These are phyloP conservation scores for Exophiala calicioides DNA, from an alignment of 2,329 filamentous ascomycete genomes.

Conservation along the genomic window DNA sequence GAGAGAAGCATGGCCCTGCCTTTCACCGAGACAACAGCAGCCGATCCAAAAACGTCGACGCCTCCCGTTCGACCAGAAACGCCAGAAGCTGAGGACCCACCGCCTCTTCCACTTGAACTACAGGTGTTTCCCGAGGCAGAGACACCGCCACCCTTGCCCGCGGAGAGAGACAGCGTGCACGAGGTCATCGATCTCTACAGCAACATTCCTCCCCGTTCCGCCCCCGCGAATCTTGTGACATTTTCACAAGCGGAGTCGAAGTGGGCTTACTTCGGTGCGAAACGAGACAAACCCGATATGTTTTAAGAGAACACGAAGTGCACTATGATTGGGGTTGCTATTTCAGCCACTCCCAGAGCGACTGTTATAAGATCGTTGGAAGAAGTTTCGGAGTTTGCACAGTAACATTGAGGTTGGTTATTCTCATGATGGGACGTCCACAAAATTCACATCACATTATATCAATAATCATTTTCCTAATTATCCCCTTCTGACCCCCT, in stretches of 20 bases:
- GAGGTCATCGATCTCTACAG: conserved; percentile 23
- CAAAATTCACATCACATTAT: too few species aligned
- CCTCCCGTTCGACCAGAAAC: not conserved
- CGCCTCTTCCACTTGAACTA: conserved; percentile 6
- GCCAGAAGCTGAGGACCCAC: conserved; percentile 9
- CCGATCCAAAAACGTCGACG: not conserved
- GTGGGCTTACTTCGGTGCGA: conserved; percentile 19
- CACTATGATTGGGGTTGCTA: too few species aligned
- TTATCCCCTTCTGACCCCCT: not conserved
- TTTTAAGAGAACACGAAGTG: not conserved
- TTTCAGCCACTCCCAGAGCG: too few species aligned
- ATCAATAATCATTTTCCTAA: too few species aligned
- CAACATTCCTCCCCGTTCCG: conserved; percentile 8
- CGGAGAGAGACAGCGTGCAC: conserved; percentile 15
- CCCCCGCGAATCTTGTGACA: conserved; percentile 8
- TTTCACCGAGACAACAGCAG: conserved; percentile 7
- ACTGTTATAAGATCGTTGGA: not conserved
- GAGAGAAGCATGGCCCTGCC: conserved; percentile 9
- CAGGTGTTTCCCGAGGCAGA: conserved; percentile 5
- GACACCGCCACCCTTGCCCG: conserved; percentile 6
- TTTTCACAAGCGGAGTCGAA: conserved; percentile 22
- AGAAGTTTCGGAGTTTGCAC: too few species aligned
- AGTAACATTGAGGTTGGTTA: too few species aligned
- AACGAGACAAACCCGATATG: conserved; percentile 8
- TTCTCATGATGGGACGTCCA: too few species aligned